Evolutionary conservation across 2,329 filamentous ascomycete genomes (phyloP).

Genomic region (Ciborinia camelliae): DNA sequence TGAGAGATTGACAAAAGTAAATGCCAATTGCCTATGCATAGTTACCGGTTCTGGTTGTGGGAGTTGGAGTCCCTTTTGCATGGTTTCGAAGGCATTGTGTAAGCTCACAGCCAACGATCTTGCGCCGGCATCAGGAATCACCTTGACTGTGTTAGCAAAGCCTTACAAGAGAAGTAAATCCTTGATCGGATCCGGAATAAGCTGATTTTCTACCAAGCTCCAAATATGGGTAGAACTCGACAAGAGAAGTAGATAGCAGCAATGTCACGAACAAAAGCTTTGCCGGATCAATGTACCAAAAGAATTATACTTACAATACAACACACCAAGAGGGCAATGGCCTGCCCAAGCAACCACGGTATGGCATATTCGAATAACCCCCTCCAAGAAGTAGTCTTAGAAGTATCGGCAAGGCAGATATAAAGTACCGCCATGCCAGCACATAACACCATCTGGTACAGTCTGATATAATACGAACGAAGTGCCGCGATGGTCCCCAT

Average conservation of each 20-base stretch:
- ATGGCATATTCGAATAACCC: conserved; percentile 53
- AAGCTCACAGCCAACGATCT: conserved; percentile 48
- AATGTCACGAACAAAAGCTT: neutral
- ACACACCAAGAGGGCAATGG: conserved; percentile 49
- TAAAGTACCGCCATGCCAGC: conserved; percentile 55
- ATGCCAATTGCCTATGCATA: conserved; percentile 46
- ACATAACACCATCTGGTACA: conserved; percentile 53
- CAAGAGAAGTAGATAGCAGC: neutral
- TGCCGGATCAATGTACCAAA: neutral
- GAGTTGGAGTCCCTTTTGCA: conserved; percentile 44
- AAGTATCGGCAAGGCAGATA: conserved; percentile 50
- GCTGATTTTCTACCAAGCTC: neutral
- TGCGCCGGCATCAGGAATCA: conserved; percentile 56
- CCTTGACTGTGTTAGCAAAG: conserved; percentile 12
- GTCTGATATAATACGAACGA: conserved; percentile 53
- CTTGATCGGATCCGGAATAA: neutral
- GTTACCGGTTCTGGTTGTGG: conserved; percentile 39
- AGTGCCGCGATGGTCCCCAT: conserved; percentile 51
- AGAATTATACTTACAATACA: conserved; percentile 29
- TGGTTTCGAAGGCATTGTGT: conserved; percentile 46
- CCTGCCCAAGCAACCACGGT: conserved; percentile 55
- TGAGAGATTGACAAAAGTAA: conserved; percentile 54
- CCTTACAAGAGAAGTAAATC: neutral
- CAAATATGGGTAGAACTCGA: neutral
- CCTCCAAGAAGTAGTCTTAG: conserved; percentile 45